A percentile compares a stretch with the other conserved stretches of the same genome.
These are phyloP conservation scores for Saccharomyces hybrid DNA, from an alignment of 1,139 yeast species.

Conservation along the genomic window DNA sequence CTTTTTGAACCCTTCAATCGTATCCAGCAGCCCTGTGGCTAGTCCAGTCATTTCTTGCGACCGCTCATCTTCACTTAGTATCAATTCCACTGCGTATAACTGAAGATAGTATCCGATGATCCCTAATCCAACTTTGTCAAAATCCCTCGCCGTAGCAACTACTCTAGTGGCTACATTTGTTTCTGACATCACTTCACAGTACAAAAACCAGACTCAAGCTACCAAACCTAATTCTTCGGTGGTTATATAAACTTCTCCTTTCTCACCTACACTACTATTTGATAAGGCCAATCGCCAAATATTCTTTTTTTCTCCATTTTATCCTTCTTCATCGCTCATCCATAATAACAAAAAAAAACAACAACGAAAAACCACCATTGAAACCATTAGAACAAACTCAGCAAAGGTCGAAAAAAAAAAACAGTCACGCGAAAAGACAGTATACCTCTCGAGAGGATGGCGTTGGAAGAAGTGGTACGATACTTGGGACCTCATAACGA, in stretches of 20 bases:
- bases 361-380: background rate
- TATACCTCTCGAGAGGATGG: background rate
- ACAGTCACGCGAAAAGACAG: background rate
- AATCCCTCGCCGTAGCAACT: slow-evolving; percentile 20
- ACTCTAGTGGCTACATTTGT: slow-evolving; percentile 8
- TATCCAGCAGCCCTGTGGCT: slow-evolving; percentile 23
- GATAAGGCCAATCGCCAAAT: background rate
- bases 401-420: background rate
- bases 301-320: background rate
- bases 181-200: background rate
- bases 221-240: background rate
- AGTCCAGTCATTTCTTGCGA: slow-evolving; percentile 17
- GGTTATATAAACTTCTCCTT: background rate
- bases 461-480: background rate
- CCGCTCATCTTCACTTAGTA: slow-evolving; percentile 17
- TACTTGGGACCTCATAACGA: background rate
- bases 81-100: slow-evolving; percentile 25
- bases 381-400: background rate
- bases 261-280: background rate
- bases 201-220: background rate
- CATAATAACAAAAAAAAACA: background rate
- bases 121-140: slow-evolving; percentile 20
- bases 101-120: slow-evolving; percentile 28
- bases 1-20: slow-evolving; percentile 24
- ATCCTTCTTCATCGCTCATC: background rate